These are phyloP conservation scores for Stagonosporopsis chrysanthemi DNA, from an alignment of 2,329 filamentous ascomycete genomes.

Conservation along the genomic window DNA sequence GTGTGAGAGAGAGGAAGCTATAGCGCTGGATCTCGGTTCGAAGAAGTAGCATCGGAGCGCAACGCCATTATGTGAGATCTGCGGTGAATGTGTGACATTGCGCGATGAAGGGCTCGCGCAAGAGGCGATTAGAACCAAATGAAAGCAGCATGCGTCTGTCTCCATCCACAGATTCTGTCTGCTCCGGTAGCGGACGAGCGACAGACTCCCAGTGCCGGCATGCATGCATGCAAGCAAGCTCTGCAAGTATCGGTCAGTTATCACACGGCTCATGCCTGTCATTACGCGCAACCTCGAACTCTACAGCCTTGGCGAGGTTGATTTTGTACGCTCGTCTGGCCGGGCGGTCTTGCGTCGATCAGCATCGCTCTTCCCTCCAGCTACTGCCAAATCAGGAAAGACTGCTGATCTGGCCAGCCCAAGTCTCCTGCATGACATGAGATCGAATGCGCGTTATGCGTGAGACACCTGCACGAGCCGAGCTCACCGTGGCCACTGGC, in stretches of 20 bases:
- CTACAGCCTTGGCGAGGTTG: not conserved
- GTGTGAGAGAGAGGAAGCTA: too few species aligned
- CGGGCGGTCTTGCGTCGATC: not conserved
- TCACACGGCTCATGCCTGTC: not conserved
- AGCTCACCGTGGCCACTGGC: not conserved
- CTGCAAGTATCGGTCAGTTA: not conserved
- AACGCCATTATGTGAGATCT: not conserved
- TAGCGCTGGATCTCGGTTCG: not conserved
- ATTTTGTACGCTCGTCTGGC: not conserved
- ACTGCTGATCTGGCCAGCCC: not conserved
- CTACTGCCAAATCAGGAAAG: not conserved
- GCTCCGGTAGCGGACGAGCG: not conserved
- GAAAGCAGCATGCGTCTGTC: not conserved
- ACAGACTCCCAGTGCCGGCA: not conserved
- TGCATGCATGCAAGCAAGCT: not conserved
- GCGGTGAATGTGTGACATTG: too few species aligned
- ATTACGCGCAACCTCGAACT: not conserved
- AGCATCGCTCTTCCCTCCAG: not conserved
- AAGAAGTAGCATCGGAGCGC: not conserved
- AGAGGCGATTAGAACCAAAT: too few species aligned
- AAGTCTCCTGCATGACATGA: not conserved
- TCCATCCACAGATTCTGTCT: not conserved
- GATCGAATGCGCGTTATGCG: not conserved
- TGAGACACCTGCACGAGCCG: not conserved
- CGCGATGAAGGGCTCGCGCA: too few species aligned